Base-by-base conservation (phyloP, 345 rosid genomes). In the Cardamine occulta region DNA sequence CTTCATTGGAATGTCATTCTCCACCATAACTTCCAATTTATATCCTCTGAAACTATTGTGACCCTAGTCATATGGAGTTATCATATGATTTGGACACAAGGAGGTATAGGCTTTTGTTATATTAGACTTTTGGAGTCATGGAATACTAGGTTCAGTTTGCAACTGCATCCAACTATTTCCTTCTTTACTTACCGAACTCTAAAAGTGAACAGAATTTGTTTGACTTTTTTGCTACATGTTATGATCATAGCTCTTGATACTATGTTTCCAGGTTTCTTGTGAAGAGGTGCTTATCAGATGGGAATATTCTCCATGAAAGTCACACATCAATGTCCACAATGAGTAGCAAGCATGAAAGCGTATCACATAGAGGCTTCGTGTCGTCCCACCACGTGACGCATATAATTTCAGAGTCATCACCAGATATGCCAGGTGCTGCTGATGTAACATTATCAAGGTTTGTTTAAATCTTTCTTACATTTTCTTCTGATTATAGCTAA, bases 251-350 rank as follows among this genome's bases (percentile, higher is more conserved):
- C 62, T 57, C 60, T 19, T 70, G 8, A 28, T 51, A 56, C 71
- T 68, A 53, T 68, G 57, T 75, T 74, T 81, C 73, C 81, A 95
- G 98, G 87, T 84, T 88, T 67, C 68, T 79, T 76, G 85, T 91
- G 81, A 86, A 89, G 80, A 86, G 97, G 82, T 96, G 90, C 81
- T 85, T 89, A 59, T 96, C 98, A 24, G 98, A 88, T 84, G 99
- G 99, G 78, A 96, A 89, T 81, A 84, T 93, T 65, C 88, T 90
- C 70, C 88, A 31, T 24, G 85, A 73, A 74, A 83, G 80, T 61
- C 35, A 52, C 61, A 75, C 88, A 19, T 79, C 90, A 5, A 73
- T 88, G 80, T 82, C 86, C 24, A 81, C 82, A 37, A 64, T 80
- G 72, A 80, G 84, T 78, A 79, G 42, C 59, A 81, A 84, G 68